Base-by-base conservation (phyloP, 129 eudicot genomes). In the Daucus carota region DNA sequence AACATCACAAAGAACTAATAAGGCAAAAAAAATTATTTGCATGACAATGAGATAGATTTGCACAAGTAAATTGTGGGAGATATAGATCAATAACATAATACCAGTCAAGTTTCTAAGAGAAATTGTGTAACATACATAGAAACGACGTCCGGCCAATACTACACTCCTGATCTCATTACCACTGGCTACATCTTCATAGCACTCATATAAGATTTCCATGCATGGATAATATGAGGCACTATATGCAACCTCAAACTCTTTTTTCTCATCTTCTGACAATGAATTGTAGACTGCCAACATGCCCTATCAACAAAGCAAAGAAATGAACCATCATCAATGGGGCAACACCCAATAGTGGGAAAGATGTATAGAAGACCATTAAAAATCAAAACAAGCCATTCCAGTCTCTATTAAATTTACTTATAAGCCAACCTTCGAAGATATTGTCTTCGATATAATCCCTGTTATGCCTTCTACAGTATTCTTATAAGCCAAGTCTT, bases 401-500 rank as follows among this genome's bases (percentile, higher is more conserved):
- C 44, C 22, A 0, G 32, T 41, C 65, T 29, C 26, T 28, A 9
- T 1, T 26, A 20, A 45, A 28, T 73, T 32, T 69, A 2, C 5
- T 41, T 16, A 22, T 42, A 50, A 28, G 4, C 74, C 48, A 65
- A 94, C 98, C 98, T 94, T 80, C 16, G 97, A 80, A 4, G 99
- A 94, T 59, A 94, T 91, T 76, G 90, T 94, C 85, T 33, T 91
- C 26, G 99, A 94, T 48, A 94, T 91, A 18, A 36, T 79, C 34
- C 99, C 99, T 15, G 99, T 94, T 15, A 94, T 89, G 88, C 97
- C 86, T 82, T 94, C 99, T 1, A 94, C 99, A 5, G 99, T 94
- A 74, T 94, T 94, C 75, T 89, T 94, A 89, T 94, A 94, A 78
- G 99, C 99, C 83, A 87, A 81, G 48, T 94, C 99, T 75, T 94